These are phyloP conservation scores for Arabidopsis thaliana DNA, from an alignment of 345 rosid species.

Conservation along the genomic window TAIR10.1 NC_003075.7:899001-899500, in stretches of 20 bases:
- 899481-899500: neutral
- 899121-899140: slow-evolving; percentile 79
- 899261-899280: slow-evolving; percentile 82
- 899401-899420: slow-evolving; percentile 93
- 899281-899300: slow-evolving; percentile 76
- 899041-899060: slow-evolving; percentile 83
- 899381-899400: slow-evolving; percentile 91
- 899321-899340: slow-evolving; percentile 88
- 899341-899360: slow-evolving; percentile 88
- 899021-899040: slow-evolving; percentile 95
- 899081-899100: slow-evolving; percentile 72
- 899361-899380: slow-evolving; percentile 89
- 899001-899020: slow-evolving; percentile 93
- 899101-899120: slow-evolving; percentile 87
- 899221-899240: slow-evolving; percentile 73
- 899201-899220: slow-evolving; percentile 65
- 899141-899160: slow-evolving; percentile 88
- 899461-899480: slow-evolving; percentile 51
- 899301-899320: slow-evolving; percentile 95
- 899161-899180: slow-evolving; percentile 71
- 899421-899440: slow-evolving; percentile 93
- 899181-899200: slow-evolving; percentile 79
- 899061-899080: slow-evolving; percentile 84
- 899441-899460: slow-evolving; percentile 89
- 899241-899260: slow-evolving; percentile 92